phyloP scores from a whole-genome alignment of 345 rosid species.

The Aquilaria sinensis region DNA sequence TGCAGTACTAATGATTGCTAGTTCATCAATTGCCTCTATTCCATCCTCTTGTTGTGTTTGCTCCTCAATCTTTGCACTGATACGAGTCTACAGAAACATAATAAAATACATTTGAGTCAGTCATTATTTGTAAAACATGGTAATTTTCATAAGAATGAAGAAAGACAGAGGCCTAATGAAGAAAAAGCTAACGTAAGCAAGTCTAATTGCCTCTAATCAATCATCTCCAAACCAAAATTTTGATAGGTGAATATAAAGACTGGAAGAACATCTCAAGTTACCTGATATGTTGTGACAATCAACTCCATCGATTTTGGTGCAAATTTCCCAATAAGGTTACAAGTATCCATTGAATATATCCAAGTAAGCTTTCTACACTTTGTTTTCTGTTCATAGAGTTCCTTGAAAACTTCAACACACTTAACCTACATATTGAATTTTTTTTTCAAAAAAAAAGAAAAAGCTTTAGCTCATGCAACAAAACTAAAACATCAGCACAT shows the following conservation, averaged over 20 bases:
- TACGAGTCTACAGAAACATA: too few relatives aligned
- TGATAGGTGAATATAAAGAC: too few relatives aligned
- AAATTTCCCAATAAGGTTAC: constrained; percentile 55
- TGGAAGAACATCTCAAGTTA: constrained; percentile 6
- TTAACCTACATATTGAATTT: constrained; percentile 29
- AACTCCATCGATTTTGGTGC: constrained; percentile 52
- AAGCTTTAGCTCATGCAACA: too few relatives aligned
- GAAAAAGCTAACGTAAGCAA: neutral
- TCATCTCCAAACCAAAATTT: too few relatives aligned
- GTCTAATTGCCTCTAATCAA: too few relatives aligned
- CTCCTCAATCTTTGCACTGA: too few relatives aligned
- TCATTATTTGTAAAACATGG: too few relatives aligned
- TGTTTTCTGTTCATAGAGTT: constrained; percentile 51
- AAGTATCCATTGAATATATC: constrained; percentile 65
- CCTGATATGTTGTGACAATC: constrained; percentile 70
- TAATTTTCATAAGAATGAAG: too few relatives aligned
- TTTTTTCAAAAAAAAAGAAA: neutral
- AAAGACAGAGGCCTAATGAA: constrained; percentile 51
- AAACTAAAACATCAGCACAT: neutral
- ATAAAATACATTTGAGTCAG: too few relatives aligned
- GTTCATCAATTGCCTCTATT: too few relatives aligned
- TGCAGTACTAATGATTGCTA: too few relatives aligned
- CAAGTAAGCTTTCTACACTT: constrained; percentile 62
- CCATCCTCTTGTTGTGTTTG: too few relatives aligned
- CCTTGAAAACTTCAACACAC: constrained; percentile 61